Evolutionary conservation across 345 rosid species (phyloP), one percentile per base, ranked within the genome.

Genomic region (Euphorbia tirucalli): DNA sequence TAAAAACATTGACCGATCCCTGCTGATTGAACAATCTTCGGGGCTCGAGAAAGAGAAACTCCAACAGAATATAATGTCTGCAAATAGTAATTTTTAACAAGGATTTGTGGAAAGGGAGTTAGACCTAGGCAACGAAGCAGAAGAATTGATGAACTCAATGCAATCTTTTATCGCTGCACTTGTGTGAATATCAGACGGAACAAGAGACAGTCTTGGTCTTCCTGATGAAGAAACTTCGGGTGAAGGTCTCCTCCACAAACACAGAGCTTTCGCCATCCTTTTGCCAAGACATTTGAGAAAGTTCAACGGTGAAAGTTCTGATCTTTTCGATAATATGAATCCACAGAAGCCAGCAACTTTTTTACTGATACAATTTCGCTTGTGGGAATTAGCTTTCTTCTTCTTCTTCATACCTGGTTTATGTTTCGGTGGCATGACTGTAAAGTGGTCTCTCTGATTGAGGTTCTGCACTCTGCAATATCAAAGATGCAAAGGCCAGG

Each of bases 111-210:
- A 24, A 43, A 72, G 70, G 64, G 92, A 84, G 55, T 66, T 84
- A 32, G 91, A 87, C 78, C 88, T 81, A 2, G 85, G 78, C 61
- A 85, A 70, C 3, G 88, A 77, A 50, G 62, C 30, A 59, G 92
- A 61, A 0, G 96, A 86, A 79, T 93, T 87, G 50, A 93, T 89
- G 82, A 90, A 93, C 73, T 89, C 80, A 54, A 93, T 93, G 81
- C 98, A 93, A 72, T 89, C 97, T 39, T 91, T 85, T 32, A 93
- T 88, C 6, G 93, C 90, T 67, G 88, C 88, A 69, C 74, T 82
- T 77, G 90, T 85, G n/a, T 82, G 82, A 27, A 84, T 68, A 77
- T 93, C 96, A 25, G 81, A 58, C 28, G 87, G 71, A 46, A 85
- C 77, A 50, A 75, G 78, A 19, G 68, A 75, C 25, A 85, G 71